Base-by-base conservation (phyloP, 208 protist genomes). In the Acanthamoeba quina region DNA sequence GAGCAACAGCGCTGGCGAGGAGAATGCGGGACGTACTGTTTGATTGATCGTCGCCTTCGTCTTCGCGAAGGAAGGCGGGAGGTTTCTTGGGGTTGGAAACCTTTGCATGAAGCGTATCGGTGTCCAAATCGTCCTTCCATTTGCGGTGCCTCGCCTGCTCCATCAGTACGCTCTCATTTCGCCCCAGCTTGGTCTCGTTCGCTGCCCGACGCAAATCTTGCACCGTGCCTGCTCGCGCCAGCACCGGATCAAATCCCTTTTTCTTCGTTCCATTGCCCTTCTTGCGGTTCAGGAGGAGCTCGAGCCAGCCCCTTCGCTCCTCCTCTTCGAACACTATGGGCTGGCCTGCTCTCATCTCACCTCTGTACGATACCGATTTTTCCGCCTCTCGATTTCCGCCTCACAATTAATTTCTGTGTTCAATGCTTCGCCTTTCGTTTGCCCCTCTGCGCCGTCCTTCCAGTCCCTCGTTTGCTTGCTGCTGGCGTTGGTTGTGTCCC, bases 71-170 rank as follows among this genome's bases (percentile, higher is more conserved):
- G 29, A 19, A 26, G 6, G 29, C 24, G 2, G 26, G 7, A 54
- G 78, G 15, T 10, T 52, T n/a, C 2, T 17, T 17, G 31, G 15
- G 68, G 31, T 41, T 31, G 4, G 31, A 4, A 19, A 0, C 68
- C 34, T 15, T 41, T 1, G 31, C 31, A 24, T 11, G 31, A 31
- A 76, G 15, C 15, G 68, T 34, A 5, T 76, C 44, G 29, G 44
- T 41, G 78, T 86, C 78, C 2, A n/a, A 31, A 31, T 86, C 78
- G 44, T 86, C 78, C 78, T 54, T 86, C 78, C 78, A 54, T n/a
- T 86, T 62, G 44, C 78, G 44, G 44, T 60, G 49, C 26, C 37
- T 13, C 44, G 52, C 26, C 1, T 37, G 21, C 24, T 52, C 72
- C 17, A 49, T 49, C 5, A 41, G 34, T 44, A 76, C 31, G 68